Percentiles rank a stretch among this genome's conserved stretches.
phyloP scores from a whole-genome alignment of 371 early-diverging fungal genomes.

The Apophysomyces trapeziformis region DNA sequence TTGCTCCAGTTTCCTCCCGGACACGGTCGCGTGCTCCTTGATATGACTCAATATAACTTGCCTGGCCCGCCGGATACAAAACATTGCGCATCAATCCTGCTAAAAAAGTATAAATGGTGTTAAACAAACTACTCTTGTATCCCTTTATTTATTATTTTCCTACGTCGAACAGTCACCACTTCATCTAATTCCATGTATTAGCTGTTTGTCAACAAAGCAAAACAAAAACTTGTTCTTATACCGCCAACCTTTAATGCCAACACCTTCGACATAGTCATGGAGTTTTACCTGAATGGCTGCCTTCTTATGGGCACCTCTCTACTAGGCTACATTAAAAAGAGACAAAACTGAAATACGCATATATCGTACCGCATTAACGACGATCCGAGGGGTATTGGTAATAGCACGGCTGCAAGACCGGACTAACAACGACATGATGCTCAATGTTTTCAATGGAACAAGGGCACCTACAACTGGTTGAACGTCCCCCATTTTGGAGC shows the following conservation, averaged over 20 bases:
- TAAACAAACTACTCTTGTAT: conserved; percentile 8
- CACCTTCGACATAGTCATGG: conserved; percentile 45
- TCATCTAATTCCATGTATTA: conserved; percentile 33
- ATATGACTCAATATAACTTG: conserved; percentile 34
- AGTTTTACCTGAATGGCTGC: conserved; percentile 46
- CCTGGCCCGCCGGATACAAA: conserved; percentile 48
- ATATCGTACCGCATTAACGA: background rate
- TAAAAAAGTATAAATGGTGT: conserved; percentile 17
- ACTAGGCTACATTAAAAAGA: conserved; percentile 1
- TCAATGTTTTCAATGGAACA: conserved; percentile 3
- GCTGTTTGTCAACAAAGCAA: background rate
- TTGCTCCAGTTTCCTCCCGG: conserved; percentile 17
- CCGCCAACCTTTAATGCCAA: conserved; percentile 44
- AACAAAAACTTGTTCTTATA: background rate
- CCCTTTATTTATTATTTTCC: conserved; percentile 14
- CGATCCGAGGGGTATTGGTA: background rate
- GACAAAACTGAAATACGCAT: background rate
- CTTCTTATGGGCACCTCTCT: conserved; percentile 54
- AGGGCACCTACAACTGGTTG: background rate
- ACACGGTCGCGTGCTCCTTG: conserved; percentile 27
- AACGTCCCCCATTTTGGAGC: too few relatives aligned
- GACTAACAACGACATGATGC: background rate
- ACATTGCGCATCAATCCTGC: conserved; percentile 60
- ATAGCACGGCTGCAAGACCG: background rate
- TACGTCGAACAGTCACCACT: conserved; percentile 54